Evolutionary conservation across 148 eudicot genomes (phyloP).

Genomic region (Mesembryanthemum crystallinum): DNA sequence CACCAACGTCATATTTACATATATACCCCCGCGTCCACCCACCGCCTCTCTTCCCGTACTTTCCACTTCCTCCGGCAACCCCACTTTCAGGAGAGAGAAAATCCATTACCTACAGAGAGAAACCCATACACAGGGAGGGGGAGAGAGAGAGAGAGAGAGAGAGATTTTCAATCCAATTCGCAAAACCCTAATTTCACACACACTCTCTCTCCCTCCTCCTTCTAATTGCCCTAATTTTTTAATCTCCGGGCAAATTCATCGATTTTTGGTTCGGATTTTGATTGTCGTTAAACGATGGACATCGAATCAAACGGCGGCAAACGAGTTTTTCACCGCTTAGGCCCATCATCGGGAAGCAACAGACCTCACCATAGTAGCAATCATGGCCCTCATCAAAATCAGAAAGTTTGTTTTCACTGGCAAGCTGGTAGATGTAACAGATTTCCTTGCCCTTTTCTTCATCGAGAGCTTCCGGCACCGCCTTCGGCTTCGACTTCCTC

Average conservation of each 20-base stretch:
- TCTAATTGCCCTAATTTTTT: background rate
- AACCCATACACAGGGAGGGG: no score
- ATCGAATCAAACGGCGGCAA: slow-evolving; percentile 51
- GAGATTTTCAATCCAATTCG: background rate
- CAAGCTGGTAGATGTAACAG: slow-evolving; percentile 68
- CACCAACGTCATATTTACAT: no score
- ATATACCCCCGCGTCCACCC: no score
- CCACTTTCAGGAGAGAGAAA: background rate
- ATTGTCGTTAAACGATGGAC: slow-evolving; percentile 55
- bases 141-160: slow-evolving; percentile 1
- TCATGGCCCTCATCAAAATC: slow-evolving; percentile 20
- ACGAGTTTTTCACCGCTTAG: slow-evolving; percentile 60
- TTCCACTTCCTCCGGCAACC: slow-evolving; percentile 8
- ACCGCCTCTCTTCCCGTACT: no score
- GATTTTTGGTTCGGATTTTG: background rate
- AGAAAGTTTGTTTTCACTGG: slow-evolving; percentile 82
- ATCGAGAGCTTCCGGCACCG: slow-evolving; percentile 56
- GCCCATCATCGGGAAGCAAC: slow-evolving; percentile 30
- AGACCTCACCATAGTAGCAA: slow-evolving; percentile 14
- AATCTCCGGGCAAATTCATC: background rate
- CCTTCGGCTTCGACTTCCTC: slow-evolving; percentile 21
- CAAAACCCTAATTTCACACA: slow-evolving; percentile 17
- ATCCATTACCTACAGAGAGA: no score
- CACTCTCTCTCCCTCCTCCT: background rate
- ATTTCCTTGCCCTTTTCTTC: slow-evolving; percentile 60